These are phyloP conservation scores for Talaromyces sp. DNA, from an alignment of 2,329 filamentous ascomycete genomes.

Conservation along the genomic window DNA sequence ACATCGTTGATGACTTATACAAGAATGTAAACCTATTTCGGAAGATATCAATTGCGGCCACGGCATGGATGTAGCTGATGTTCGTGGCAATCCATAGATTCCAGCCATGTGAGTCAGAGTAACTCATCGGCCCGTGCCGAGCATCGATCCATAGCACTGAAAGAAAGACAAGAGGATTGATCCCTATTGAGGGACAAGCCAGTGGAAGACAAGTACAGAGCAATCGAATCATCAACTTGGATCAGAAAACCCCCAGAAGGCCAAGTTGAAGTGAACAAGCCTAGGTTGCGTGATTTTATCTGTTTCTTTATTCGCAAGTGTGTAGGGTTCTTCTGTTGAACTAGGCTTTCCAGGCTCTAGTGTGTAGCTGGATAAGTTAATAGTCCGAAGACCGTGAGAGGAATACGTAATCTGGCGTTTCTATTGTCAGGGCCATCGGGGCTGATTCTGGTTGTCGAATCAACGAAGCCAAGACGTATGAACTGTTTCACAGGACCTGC, in stretches of 20 bases:
- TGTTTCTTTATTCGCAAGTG: neutral
- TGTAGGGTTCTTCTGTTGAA: neutral
- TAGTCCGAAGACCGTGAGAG: neutral
- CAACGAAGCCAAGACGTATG: neutral
- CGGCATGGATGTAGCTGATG: neutral
- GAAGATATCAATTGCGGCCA: neutral
- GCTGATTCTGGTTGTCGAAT: neutral
- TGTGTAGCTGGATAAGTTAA: neutral
- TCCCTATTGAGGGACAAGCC: neutral
- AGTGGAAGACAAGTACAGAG: neutral
- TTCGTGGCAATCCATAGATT: neutral
- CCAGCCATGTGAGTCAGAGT: neutral
- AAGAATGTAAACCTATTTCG: neutral
- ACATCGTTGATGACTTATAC: neutral
- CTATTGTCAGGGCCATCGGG: neutral
- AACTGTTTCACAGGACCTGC: neutral
- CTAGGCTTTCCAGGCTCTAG: neutral
- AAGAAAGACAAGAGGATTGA: neutral
- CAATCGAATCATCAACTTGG: neutral
- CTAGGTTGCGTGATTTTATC: neutral
- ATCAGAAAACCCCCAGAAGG: neutral
- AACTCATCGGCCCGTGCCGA: slow-evolving; percentile 2
- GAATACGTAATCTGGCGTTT: neutral
- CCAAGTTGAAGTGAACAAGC: neutral
- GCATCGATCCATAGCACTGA: neutral